Evolutionary conservation across 2,329 filamentous ascomycete species (phyloP).

Genomic region (Fusarium equiseti): DNA sequence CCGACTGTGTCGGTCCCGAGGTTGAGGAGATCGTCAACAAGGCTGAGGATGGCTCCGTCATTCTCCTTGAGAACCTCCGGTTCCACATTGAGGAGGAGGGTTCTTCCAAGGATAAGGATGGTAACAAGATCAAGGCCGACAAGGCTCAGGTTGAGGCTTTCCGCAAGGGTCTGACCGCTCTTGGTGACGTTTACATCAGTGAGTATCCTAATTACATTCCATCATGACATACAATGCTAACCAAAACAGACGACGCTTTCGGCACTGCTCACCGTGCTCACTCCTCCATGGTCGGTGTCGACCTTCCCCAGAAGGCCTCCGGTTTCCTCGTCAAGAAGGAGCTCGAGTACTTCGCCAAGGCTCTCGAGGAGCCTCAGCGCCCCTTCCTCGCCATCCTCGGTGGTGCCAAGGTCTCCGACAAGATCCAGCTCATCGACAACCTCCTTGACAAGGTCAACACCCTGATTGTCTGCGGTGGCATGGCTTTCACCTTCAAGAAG

Average conservation of each 20-base stretch:
- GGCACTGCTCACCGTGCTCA: slow-evolving; percentile 98
- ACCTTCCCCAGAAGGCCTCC: slow-evolving; percentile 95
- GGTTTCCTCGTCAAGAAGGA: slow-evolving; percentile 99
- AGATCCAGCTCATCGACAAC: slow-evolving; percentile 99
- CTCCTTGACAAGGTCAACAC: slow-evolving; percentile 97
- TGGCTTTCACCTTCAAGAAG: slow-evolving; percentile 99
- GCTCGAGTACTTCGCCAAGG: slow-evolving; percentile 98
- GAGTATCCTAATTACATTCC: slow-evolving; percentile 60
- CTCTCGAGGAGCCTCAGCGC: slow-evolving; percentile 90
- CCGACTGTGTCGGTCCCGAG: slow-evolving; percentile 90
- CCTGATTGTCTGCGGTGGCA: slow-evolving; percentile 94
- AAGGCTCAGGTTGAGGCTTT: slow-evolving; percentile 93
- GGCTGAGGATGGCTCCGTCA: slow-evolving; percentile 82
- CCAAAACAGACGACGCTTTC: slow-evolving; percentile 86
- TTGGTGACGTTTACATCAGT: slow-evolving; percentile 98
- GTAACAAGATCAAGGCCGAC: slow-evolving; percentile 98
- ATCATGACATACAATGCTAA: slow-evolving; percentile 30
- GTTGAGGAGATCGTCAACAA: slow-evolving; percentile 91
- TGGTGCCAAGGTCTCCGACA: slow-evolving; percentile 98
- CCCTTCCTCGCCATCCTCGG: slow-evolving; percentile 99
- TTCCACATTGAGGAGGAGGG: slow-evolving; percentile 99
- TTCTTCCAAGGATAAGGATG: slow-evolving; percentile 90
- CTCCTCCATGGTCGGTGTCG: slow-evolving; percentile 98
- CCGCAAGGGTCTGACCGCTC: slow-evolving; percentile 91
- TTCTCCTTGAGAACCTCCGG: slow-evolving; percentile 96